Evolutionary conservation across 1,284 basidiomycete genomes (phyloP), one percentile per base, ranked within the genome.

Genomic region (Cutaneotrichosporon arboriforme): DNA sequence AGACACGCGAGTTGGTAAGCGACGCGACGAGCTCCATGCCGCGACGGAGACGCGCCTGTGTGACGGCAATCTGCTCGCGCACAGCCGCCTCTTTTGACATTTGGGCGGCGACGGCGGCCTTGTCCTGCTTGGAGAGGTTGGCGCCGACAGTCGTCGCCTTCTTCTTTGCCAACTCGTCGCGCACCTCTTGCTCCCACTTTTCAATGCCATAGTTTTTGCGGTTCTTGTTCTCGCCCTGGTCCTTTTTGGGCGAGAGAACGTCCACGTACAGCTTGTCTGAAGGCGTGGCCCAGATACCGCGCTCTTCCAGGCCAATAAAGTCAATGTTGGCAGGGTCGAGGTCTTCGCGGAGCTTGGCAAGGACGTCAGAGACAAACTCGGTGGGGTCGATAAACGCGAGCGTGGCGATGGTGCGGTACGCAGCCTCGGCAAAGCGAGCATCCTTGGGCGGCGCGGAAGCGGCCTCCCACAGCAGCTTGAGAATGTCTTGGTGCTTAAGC

Each of bases 161-260:
- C 76, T 93, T 93, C 57, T 77, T 82, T 8, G 87, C 86, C 0
- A 96, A 78, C 0, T 86, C 84, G 63, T 87, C 86, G 10, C 91
- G 83, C n/a, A 94, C 78, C 59, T 97, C 90, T 26, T 85, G 86
- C 61, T 97, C 93, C 92, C 92, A 97, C 65, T 88, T 86, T 13
- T 88, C 85, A 22, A 92, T 85, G 41, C 88, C 89, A 13, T 87
- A 83, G 57, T 84, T 86, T 63, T 93, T 94, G 34, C 89, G 86
- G 70, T 92, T 93, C 62, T 80, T 83, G 35, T 80, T 76, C 22
- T 74, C 70, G 0, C 75, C 75, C 8, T 80, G 78, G 7, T 77
- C 78, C 63, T 85, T 84, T 59, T 81, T 84, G 2, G 78, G 73
- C 1, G 83, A 75, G 10, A 90, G 76, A 4, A 90, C 87, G 72